Base-by-base conservation (phyloP, 2,329 filamentous ascomycete genomes). In the Lithohypha guttulata region DNA sequence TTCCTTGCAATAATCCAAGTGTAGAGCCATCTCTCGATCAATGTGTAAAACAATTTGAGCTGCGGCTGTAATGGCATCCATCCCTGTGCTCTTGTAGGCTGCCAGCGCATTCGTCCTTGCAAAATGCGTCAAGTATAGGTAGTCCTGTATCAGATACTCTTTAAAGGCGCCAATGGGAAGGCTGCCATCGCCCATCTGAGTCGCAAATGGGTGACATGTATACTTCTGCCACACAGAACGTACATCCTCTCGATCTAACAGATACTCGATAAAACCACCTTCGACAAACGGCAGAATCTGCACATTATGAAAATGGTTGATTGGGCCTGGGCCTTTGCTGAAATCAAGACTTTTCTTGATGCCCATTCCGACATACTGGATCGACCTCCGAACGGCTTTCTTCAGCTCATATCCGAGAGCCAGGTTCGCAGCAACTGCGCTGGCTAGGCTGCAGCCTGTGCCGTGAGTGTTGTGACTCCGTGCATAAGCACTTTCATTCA, bases 371-470 rank as follows among this genome's bases (percentile, higher is more conserved):
- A 81, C 67, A 49, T 78, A 81, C 18, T 64, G 64, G 39, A 74
- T 73, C 2, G 73, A 75, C 42, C 61, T 60, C 31, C 64, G 64
- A 3, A 78, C 69, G 9, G 75, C 71, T 40, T 63, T 59, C 9
- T 58, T 55, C 39, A 75, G 56, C 32, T 59, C 55, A 45, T 68
- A 61, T 0, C 68, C 70, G 2, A 56, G 57, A 3, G 73, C 71
- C 10, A 81, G 58, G 45, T 79, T 77, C 38, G 71, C 76, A 1
- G 77, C 74, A 50, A 81, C 77, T 4, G 77, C 76, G 28, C 76
- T 94, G 27, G 91, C 91, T 43, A 96, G 70, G 7, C 86, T 93
- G 56, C 91, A 98, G 3, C 91, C 91, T 0, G 91, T 96, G 1
- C 91, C 91, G 54, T 98, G 91, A 0, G 89, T 96, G 55, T 89